Evolutionary conservation across 371 early-diverging fungal genomes (phyloP).

Genomic region (Rhizopus delemar): DNA sequence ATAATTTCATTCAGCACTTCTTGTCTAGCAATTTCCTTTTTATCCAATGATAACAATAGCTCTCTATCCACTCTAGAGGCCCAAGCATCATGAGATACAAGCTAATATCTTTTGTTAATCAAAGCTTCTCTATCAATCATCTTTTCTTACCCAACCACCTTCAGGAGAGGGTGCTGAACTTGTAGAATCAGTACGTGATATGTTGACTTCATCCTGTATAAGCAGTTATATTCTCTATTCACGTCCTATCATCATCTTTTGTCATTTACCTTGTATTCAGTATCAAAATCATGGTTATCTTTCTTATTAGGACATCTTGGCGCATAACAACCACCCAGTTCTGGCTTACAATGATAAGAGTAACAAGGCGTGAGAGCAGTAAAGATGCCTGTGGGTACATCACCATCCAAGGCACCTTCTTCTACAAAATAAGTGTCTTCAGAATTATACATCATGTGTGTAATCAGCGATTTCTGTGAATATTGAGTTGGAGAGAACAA

Average conservation of each 20-base stretch:
- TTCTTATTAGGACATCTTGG: constrained; percentile 27
- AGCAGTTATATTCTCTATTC: not conserved
- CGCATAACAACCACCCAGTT: constrained; percentile 30
- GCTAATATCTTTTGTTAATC: constrained; percentile 6
- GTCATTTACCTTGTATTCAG: constrained; percentile 12
- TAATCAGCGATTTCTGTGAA: constrained; percentile 32
- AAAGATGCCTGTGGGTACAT: constrained; percentile 27
- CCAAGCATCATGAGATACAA: constrained; percentile 56
- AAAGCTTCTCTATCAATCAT: not conserved
- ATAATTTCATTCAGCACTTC: constrained; percentile 90
- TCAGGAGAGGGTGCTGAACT: constrained; percentile 12
- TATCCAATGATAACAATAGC: constrained; percentile 65
- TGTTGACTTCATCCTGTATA: constrained; percentile 11
- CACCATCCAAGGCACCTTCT: constrained; percentile 25
- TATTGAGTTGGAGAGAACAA: constrained; percentile 36
- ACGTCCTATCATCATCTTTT: no score
- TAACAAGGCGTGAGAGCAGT: constrained; percentile 33
- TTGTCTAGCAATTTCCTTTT: constrained; percentile 81
- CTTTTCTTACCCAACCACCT: constrained; percentile 23
- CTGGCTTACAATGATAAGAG: constrained; percentile 22
- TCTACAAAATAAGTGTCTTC: constrained; percentile 38
- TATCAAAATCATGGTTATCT: constrained; percentile 14
- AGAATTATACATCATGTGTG: constrained; percentile 30
- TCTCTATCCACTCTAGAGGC: constrained; percentile 68
- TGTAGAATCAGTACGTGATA: constrained; percentile 5